Percentiles rank a stretch among this genome's conserved stretches.
Evolutionary conservation across 2,329 filamentous ascomycete genomes (phyloP).

Genomic region (Verticillium albo-atrum): DNA sequence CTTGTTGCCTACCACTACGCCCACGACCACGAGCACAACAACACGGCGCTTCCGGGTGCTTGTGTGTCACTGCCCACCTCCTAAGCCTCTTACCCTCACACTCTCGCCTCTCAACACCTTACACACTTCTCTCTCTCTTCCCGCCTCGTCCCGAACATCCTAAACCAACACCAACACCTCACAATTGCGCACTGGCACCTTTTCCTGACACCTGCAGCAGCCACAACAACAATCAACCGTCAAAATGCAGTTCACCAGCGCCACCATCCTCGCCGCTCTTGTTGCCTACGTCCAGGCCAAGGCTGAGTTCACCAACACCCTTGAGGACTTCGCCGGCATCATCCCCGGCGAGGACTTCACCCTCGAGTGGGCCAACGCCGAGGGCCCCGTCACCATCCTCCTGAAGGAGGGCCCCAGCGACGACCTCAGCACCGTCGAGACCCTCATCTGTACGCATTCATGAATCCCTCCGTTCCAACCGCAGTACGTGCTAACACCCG

Average conservation of each 20-base stretch:
- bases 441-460: conserved; percentile 29
- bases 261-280: conserved; percentile 23
- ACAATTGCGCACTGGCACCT: neutral
- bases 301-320: conserved; percentile 22
- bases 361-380: conserved; percentile 35
- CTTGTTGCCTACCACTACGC: neutral
- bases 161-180: neutral
- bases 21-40: neutral
- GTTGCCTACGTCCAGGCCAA: conserved; percentile 23
- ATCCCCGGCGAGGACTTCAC: conserved; percentile 34
- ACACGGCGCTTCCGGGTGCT: neutral
- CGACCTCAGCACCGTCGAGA: conserved; percentile 28
- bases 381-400: conserved; percentile 35
- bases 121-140: neutral
- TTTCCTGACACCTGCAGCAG: neutral
- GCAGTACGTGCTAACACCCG: neutral
- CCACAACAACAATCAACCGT: conserved; percentile 1
- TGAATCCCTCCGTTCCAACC: neutral
- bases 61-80: neutral
- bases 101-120: neutral
- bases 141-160: too few species aligned
- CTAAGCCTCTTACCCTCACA: neutral
- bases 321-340: conserved; percentile 26
- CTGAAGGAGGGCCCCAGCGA: conserved; percentile 31
- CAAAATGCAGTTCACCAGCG: conserved; percentile 27